Evolutionary conservation across 2,329 filamentous ascomycete genomes (phyloP).

Genomic region (Penicillium sp.): DNA sequence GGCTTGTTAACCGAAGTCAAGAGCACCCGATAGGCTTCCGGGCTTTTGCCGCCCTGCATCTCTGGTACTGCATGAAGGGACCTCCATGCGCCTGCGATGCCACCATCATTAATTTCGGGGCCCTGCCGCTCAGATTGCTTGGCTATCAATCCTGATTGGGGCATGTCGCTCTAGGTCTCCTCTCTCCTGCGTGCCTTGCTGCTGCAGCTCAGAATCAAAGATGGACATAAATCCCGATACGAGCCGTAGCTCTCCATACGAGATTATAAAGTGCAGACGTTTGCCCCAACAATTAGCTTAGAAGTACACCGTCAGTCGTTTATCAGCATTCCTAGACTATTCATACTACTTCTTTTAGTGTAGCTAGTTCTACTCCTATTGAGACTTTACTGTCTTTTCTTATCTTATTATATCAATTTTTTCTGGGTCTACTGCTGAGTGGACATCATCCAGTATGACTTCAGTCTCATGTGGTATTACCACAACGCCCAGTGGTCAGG

Average conservation of each 20-base stretch:
- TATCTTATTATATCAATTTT: neutral
- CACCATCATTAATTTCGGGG: neutral
- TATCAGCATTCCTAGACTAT: neutral
- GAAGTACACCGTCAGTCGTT: neutral
- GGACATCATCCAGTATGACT: slow-evolving; percentile 21
- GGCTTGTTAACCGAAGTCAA: neutral
- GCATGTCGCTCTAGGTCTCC: neutral
- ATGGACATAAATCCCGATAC: neutral
- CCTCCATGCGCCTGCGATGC: neutral
- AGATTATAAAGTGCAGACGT: neutral
- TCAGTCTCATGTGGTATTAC: slow-evolving; percentile 21
- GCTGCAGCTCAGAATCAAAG: neutral
- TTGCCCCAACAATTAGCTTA: neutral
- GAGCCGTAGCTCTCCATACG: neutral
- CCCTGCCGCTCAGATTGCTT: neutral
- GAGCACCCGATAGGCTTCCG: neutral
- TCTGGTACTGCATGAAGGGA: neutral
- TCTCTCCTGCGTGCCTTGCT: neutral
- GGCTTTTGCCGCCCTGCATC: neutral
- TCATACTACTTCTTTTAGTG: neutral
- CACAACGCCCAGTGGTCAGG: slow-evolving; percentile 15
- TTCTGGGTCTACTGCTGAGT: neutral
- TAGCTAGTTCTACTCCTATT: neutral
- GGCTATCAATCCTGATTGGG: neutral
- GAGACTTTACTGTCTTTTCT: neutral